Evolutionary conservation across 2,329 filamentous ascomycete genomes (phyloP).

Genomic region (Huntiella decipiens): DNA sequence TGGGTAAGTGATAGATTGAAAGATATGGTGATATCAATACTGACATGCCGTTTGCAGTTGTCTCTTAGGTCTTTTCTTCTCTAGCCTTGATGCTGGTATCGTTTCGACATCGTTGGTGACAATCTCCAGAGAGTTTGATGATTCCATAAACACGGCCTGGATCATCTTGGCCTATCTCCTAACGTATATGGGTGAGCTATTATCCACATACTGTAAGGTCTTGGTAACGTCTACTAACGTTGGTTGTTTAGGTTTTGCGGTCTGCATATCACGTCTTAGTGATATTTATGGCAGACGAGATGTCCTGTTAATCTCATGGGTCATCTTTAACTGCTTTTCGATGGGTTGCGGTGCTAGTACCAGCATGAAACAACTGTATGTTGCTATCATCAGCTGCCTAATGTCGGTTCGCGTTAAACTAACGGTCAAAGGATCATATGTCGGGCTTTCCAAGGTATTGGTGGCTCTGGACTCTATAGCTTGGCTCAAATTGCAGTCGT

Average conservation of each 20-base stretch:
- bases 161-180: slow-evolving; percentile 36
- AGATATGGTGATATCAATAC: neutral
- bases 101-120: slow-evolving; percentile 38
- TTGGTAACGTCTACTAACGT: neutral
- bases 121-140: slow-evolving; percentile 31
- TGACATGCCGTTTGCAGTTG: slow-evolving; percentile 12
- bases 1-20: slow-evolving; percentile 8
- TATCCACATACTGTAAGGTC: neutral
- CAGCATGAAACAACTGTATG: slow-evolving; percentile 33
- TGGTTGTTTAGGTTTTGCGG: slow-evolving; percentile 28
- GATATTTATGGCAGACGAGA: slow-evolving; percentile 38
- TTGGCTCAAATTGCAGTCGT: slow-evolving; percentile 37
- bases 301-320: slow-evolving; percentile 31
- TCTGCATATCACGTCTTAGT: slow-evolving; percentile 38
- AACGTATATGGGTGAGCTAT: slow-evolving; percentile 31
- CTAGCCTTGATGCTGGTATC: slow-evolving; percentile 38
- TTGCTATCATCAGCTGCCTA: neutral
- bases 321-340: slow-evolving; percentile 35
- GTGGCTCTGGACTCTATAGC: slow-evolving; percentile 42
- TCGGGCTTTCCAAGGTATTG: slow-evolving; percentile 39
- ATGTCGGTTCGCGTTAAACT: neutral
- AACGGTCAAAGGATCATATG: slow-evolving; percentile 30
- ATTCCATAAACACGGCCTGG: slow-evolving; percentile 35
- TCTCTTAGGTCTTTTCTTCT: slow-evolving; percentile 34
- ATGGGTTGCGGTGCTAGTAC: slow-evolving; percentile 31